A percentile compares a stretch with the other conserved stretches of the same genome.
Conservation (phyloP, 2,329 filamentous ascomycete genomes). For the Exserohilum rostratum region DNA sequence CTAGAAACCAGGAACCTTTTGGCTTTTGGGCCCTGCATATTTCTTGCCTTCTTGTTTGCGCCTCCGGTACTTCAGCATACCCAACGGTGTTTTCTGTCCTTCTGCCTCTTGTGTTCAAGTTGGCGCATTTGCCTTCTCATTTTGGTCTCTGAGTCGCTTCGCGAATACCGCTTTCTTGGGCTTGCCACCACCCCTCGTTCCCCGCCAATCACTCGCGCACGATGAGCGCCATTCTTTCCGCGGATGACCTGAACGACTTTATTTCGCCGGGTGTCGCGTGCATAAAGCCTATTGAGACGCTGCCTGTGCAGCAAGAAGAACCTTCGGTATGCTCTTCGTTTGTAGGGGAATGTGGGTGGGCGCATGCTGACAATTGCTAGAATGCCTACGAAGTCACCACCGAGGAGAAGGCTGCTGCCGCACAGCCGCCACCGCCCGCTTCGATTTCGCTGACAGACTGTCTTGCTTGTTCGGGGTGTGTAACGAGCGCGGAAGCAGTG, state of each 20-base stretch:
- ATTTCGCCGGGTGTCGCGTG: constrained; percentile 97
- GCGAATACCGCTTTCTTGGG: background rate
- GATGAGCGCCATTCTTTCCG: constrained; percentile 97
- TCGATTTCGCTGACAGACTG: constrained; percentile 97
- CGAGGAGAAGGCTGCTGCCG: constrained; percentile 72
- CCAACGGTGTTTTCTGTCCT: background rate
- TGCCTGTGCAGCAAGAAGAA: constrained; percentile 65
- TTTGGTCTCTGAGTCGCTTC: background rate
- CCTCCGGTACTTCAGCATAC: background rate
- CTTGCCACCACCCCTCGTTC: constrained; percentile 23
- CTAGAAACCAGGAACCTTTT: constrained; percentile 6
- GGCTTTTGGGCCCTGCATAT: constrained; percentile 7
- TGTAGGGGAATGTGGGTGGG: constrained; percentile 15
- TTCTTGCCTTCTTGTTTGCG: constrained; percentile 7
- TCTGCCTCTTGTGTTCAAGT: background rate
- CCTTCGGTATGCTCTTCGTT: constrained; percentile 47
- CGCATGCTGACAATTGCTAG: constrained; percentile 47
- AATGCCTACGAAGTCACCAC: constrained; percentile 86
- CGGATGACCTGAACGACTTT: constrained; percentile 98
- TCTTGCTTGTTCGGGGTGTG: constrained; percentile 94
- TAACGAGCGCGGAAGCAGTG: constrained; percentile 97
- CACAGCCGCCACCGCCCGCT: constrained; percentile 71
- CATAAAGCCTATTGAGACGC: constrained; percentile 94
- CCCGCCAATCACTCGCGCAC: constrained; percentile 20
- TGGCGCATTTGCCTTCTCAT: background rate